Evolutionary conservation across 23 red algal genomes (phyloP).

Genomic region (Pyropia haitanensis): DNA sequence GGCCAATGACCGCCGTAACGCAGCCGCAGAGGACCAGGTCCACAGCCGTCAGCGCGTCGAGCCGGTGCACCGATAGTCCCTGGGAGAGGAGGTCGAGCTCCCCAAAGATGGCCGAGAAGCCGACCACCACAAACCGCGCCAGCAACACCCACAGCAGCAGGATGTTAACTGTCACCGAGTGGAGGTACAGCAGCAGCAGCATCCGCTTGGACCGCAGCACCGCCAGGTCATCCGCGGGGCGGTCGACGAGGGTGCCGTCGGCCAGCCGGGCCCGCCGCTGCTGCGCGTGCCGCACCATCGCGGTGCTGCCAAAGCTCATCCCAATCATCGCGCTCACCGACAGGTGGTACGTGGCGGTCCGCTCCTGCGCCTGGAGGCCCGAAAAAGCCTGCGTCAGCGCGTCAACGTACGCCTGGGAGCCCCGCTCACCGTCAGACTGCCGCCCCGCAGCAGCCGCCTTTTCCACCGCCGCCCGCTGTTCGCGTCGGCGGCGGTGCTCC

Average conservation of each 20-base stretch:
- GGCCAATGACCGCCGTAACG: constrained; percentile 13
- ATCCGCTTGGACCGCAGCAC: constrained; percentile 32
- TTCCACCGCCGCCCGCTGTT: too few species aligned
- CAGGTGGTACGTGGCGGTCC: constrained; percentile 21
- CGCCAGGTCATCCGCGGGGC: constrained; percentile 16
- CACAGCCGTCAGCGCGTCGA: constrained; percentile 7
- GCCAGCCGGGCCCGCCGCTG: constrained; percentile 6
- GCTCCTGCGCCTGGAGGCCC: background rate
- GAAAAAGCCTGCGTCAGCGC: too few species aligned
- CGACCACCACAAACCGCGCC: constrained; percentile 26
- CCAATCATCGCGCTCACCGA: constrained; percentile 45
- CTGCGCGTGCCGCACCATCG: constrained; percentile 43
- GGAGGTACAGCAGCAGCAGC: constrained; percentile 49
- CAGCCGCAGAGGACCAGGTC: constrained; percentile 20
- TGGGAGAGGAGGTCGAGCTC: constrained; percentile 17
- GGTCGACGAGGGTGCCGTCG: constrained; percentile 7
- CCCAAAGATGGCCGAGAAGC: constrained; percentile 19
- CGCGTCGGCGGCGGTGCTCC: too few species aligned
- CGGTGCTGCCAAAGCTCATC: constrained; percentile 47
- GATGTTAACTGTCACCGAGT: constrained; percentile 61
- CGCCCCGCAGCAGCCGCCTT: too few species aligned
- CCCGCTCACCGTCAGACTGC: too few species aligned
- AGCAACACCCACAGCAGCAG: constrained; percentile 44
- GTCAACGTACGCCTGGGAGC: too few species aligned
- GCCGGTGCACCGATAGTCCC: constrained; percentile 20